Base-by-base conservation (phyloP, 192 early-diverging fungal species). In the Rhizophagus clarus region DNA sequence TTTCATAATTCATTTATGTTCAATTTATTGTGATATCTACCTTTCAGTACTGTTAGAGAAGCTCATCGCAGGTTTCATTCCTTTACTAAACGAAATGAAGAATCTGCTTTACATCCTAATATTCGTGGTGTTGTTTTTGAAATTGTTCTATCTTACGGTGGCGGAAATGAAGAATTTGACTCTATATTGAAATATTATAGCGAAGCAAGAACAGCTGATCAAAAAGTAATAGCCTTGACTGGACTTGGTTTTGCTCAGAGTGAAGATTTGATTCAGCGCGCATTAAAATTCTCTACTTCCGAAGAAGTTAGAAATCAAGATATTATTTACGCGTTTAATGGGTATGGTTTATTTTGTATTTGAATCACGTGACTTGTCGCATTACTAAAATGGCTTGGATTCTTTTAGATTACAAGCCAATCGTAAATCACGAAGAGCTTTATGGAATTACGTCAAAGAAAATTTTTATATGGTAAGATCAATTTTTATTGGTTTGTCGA, bases 241-340 rank as follows among this genome's bases (percentile, higher is more conserved):
- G 84, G 87, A 2, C 85, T 96, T 28, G 91, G 92, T 29, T 83
- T 83, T 40, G 83, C 88, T 40, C 87, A 87, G 28, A 85, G 90
- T 51, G 80, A 86, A 1, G 86, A 81, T 20, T 84, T 96, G 71
- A 82, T 93, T 28, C 79, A 90, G 45, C 85, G 91, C 70, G 82
- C 89, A 71, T 83, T 96, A 24, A 84, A 86, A 66, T 88, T 94
- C 81, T 85, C 89, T 14, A 80, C 94, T 24, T 87, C 89, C 26
- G 90, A 93, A 24, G 82, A 90, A 67, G 92, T 96, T 70, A 90
- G 90, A 80, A 85, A 88, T 63, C 94, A 95, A 82, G 94, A 96
- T 81, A 86, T 93, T n/a, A 74, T 82, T 32, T 89, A 90, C 75
- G 74, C 87, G 15, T 86, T 88, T 64, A 49, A 69, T 56, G 80